phyloP scores from a whole-genome alignment of 164 flowering plant species.

The Vitis amurensis region DNA sequence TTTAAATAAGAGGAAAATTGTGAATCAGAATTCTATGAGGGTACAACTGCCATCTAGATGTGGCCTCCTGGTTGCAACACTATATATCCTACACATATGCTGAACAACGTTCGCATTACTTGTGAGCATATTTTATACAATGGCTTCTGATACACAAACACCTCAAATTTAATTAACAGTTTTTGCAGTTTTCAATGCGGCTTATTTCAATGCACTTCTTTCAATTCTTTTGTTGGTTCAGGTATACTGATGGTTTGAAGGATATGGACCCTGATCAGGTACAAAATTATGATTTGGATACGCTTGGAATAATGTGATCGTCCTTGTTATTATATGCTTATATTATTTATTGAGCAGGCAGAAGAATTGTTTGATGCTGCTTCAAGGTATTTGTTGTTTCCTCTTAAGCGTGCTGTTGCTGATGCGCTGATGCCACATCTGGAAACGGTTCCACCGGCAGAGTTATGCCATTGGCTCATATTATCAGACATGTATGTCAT shows the following conservation, averaged over 20 bases:
- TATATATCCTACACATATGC: neutral
- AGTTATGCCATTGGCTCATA: conserved; percentile 88
- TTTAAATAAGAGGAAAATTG: too few relatives aligned
- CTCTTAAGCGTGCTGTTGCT: conserved; percentile 96
- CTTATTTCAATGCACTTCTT: conserved; percentile 9
- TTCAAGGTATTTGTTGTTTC: conserved; percentile 91
- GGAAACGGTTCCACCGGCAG: conserved; percentile 79
- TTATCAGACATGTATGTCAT: conserved; percentile 78
- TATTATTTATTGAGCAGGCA: conserved; percentile 52
- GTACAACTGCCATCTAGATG: too few relatives aligned
- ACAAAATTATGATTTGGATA: conserved; percentile 3
- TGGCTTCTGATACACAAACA: too few relatives aligned
- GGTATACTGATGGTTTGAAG: conserved; percentile 92
- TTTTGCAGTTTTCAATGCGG: neutral
- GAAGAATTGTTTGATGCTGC: conserved; percentile 98
- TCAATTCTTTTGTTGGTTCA: conserved; percentile 26
- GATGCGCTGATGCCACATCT: conserved; percentile 85
- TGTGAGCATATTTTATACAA: too few relatives aligned
- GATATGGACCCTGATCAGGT: conserved; percentile 94
- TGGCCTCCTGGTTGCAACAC: neutral
- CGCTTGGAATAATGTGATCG: neutral
- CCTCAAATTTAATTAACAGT: too few relatives aligned
- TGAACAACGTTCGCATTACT: too few relatives aligned
- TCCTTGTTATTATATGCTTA: conserved; percentile 2
- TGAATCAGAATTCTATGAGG: too few relatives aligned